A percentile compares a stretch with the other conserved stretches of the same genome.
These are phyloP conservation scores for Diaporthe destruens DNA, from an alignment of 2,329 filamentous ascomycete species.

Conservation along the genomic window DNA sequence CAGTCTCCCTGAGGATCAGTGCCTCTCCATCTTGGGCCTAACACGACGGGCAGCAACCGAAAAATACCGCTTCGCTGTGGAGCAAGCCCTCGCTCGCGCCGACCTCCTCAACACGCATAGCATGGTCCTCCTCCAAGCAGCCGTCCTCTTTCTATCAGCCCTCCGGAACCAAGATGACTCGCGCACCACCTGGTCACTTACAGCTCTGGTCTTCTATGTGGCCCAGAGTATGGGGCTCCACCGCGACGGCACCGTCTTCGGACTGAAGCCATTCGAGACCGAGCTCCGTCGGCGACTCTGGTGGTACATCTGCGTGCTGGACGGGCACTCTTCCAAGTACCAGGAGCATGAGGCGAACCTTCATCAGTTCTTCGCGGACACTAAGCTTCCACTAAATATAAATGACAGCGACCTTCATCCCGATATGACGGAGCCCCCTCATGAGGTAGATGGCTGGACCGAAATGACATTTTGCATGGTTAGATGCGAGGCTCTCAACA, in stretches of 20 bases:
- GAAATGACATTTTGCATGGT: conserved; percentile 61
- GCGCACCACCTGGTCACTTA: conserved; percentile 69
- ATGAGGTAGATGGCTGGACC: conserved; percentile 60
- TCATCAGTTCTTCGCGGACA: conserved; percentile 57
- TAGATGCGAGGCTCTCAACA: conserved; percentile 50
- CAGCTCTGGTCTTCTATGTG: conserved; percentile 66
- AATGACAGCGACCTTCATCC: conserved; percentile 62
- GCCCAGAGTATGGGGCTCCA: conserved; percentile 64
- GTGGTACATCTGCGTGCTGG: conserved; percentile 69
- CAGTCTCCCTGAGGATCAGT: conserved; percentile 66
- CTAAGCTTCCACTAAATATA: conserved; percentile 63
- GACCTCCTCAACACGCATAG: conserved; percentile 69
- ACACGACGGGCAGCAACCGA: conserved; percentile 14
- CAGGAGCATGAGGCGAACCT: conserved; percentile 62
- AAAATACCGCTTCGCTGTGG: conserved; percentile 60
- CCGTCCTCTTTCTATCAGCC: conserved; percentile 65
- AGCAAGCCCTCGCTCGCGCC: conserved; percentile 68
- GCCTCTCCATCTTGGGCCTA: conserved; percentile 33
- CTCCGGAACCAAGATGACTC: conserved; percentile 59
- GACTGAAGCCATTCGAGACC: conserved; percentile 65
- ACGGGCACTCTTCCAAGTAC: conserved; percentile 65
- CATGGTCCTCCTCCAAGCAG: conserved; percentile 68
- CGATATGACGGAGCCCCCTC: conserved; percentile 58
- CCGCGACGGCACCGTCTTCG: conserved; percentile 61
- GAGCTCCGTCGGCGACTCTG: conserved; percentile 71